These are phyloP conservation scores for Paraphaeosphaeria minitans DNA, from an alignment of 2,329 filamentous ascomycete species.

Conservation along the genomic window DNA sequence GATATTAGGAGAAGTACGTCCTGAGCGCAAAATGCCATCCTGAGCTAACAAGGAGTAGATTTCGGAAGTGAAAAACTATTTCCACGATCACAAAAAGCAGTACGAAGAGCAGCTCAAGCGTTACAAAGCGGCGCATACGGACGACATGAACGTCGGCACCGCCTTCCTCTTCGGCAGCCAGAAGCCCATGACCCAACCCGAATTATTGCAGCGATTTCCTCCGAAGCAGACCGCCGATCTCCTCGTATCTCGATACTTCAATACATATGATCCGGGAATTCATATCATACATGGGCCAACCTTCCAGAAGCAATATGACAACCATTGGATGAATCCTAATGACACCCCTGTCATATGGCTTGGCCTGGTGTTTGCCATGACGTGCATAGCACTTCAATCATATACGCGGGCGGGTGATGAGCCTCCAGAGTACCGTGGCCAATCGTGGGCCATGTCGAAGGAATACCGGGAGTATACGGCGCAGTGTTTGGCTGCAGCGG, in stretches of 20 bases:
- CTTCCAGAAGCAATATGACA: slow-evolving; percentile 72
- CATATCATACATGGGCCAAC: slow-evolving; percentile 70
- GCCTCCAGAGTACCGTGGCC: slow-evolving; percentile 76
- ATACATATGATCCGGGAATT: slow-evolving; percentile 71
- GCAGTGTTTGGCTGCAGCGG: slow-evolving; percentile 75
- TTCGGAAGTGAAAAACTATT: slow-evolving; percentile 92
- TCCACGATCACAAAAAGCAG: slow-evolving; percentile 83
- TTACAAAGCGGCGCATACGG: slow-evolving; percentile 69
- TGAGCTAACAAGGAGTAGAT: slow-evolving; percentile 59
- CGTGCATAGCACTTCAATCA: slow-evolving; percentile 78
- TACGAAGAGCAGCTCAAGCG: slow-evolving; percentile 80
- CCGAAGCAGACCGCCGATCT: slow-evolving; percentile 82
- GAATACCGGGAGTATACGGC: slow-evolving; percentile 73
- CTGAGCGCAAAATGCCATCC: not conserved
- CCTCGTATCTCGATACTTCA: slow-evolving; percentile 88
- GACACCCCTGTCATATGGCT: slow-evolving; percentile 79
- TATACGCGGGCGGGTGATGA: slow-evolving; percentile 81
- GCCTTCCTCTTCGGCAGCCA: slow-evolving; percentile 78
- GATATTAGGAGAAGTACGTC: slow-evolving; percentile 53
- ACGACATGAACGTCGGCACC: slow-evolving; percentile 65
- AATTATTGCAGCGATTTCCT: slow-evolving; percentile 80
- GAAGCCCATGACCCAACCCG: slow-evolving; percentile 71
- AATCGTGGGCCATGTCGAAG: slow-evolving; percentile 56
- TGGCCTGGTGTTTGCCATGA: slow-evolving; percentile 74
- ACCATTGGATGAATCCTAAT: slow-evolving; percentile 73